These are phyloP conservation scores for Sherardia arvensis DNA, from an alignment of 257 asterid species.

Conservation along the genomic window DNA sequence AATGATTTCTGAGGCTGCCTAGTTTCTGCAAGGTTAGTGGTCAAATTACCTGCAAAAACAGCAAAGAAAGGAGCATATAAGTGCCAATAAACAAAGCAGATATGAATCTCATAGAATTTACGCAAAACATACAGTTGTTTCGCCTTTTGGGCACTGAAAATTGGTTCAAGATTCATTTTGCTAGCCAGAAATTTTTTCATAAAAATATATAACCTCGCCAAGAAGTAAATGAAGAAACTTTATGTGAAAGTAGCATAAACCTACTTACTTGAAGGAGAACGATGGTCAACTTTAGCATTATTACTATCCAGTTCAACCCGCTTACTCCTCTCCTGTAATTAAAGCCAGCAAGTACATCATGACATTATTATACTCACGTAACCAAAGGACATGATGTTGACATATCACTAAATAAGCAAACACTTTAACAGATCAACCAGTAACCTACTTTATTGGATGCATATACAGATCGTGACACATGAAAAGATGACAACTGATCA, in stretches of 20 bases:
- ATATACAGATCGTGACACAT: conserved; percentile 19
- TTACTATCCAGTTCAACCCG: conserved; percentile 24
- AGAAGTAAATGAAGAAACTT: neutral
- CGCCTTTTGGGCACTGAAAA: neutral
- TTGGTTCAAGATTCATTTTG: neutral
- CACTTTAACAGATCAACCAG: neutral
- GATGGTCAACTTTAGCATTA: conserved; percentile 27
- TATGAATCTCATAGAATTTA: neutral
- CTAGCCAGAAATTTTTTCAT: neutral
- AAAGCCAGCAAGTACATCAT: conserved; percentile 10
- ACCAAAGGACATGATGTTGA: neutral
- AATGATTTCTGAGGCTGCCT: conserved; percentile 30
- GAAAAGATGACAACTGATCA: conserved; percentile 25
- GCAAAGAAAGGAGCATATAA: neutral
- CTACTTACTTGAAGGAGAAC: conserved; percentile 45
- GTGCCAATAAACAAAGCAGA: neutral
- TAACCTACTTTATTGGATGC: conserved; percentile 27
- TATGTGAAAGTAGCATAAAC: neutral
- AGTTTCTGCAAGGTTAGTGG: conserved; percentile 21
- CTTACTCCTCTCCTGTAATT: conserved; percentile 31
- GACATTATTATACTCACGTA: neutral
- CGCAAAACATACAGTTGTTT: neutral
- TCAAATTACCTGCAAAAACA: conserved; percentile 30
- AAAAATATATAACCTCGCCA: neutral
- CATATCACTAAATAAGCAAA: neutral